These are phyloP conservation scores for Monosporascus ibericus DNA, from an alignment of 2,329 filamentous ascomycete genomes.

Conservation along the genomic window DNA sequence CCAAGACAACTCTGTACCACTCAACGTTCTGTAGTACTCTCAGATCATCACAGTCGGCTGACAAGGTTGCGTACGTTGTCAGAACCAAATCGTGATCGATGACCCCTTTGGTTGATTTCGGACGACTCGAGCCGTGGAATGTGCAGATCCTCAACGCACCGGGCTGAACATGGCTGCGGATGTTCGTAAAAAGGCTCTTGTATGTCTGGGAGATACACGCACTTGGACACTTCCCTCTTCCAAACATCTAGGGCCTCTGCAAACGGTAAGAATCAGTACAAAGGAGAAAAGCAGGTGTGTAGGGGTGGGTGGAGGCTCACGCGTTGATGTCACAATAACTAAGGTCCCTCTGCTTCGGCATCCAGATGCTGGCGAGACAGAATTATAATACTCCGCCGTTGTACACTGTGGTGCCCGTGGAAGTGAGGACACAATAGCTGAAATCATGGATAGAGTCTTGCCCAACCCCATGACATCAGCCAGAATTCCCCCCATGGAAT, in stretches of 20 bases:
- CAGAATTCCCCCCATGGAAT: neutral
- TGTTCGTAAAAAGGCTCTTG: neutral
- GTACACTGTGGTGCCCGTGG: neutral
- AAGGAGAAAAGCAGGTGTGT: no score
- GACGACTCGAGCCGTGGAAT: neutral
- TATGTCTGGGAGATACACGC: neutral
- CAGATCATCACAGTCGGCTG: neutral
- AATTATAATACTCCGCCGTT: neutral
- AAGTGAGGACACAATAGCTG: neutral
- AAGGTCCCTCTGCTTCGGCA: neutral
- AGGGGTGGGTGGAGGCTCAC: neutral
- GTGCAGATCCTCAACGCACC: neutral
- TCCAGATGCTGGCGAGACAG: neutral
- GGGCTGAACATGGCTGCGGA: neutral
- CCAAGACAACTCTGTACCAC: neutral
- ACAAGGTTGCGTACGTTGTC: neutral
- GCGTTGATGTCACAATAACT: neutral
- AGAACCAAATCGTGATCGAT: neutral
- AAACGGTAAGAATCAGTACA: neutral
- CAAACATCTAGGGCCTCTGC: neutral
- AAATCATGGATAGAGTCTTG: neutral
- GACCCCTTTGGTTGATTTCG: neutral
- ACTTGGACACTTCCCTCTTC: neutral
- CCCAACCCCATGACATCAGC: neutral
- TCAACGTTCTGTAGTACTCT: neutral